phyloP scores from a whole-genome alignment of 106 monocot genomes.

The Phalaenopsis aphrodite region DNA sequence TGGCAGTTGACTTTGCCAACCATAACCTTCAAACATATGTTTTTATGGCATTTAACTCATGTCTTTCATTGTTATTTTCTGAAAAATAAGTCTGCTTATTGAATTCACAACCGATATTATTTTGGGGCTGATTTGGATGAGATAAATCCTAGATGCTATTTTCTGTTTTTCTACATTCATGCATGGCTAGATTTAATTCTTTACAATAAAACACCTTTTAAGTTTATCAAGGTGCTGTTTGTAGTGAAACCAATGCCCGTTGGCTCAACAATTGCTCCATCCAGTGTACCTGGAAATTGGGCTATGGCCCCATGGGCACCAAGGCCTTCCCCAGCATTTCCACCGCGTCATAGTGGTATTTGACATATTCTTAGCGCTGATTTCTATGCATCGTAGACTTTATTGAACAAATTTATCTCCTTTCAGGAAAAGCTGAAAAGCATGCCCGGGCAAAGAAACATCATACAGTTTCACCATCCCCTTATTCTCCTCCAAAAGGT shows the following conservation, averaged over 20 bases:
- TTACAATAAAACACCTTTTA: not conserved
- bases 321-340: not conserved
- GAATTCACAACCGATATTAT: not conserved
- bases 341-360: not conserved
- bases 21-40: not conserved
- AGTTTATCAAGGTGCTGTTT: not conserved
- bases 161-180: not conserved
- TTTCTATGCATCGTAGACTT: not conserved
- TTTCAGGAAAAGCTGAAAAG: conserved; percentile 4
- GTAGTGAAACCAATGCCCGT: not conserved
- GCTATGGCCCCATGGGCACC: conserved; percentile 10
- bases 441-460: not conserved
- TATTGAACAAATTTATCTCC: not conserved
- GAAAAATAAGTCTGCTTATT: not conserved
- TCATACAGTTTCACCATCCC: not conserved
- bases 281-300: conserved; percentile 4
- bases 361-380: not conserved
- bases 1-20: not conserved
- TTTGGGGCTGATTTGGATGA: too few species aligned
- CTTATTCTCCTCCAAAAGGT: conserved; percentile 7
- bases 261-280: conserved; percentile 6
- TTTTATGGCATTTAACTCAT: not conserved
- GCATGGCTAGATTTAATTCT: not conserved
- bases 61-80: not conserved
- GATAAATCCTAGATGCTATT: too few species aligned